phyloP scores from a whole-genome alignment of 345 rosid species.

The Iberis pinnata region DNA sequence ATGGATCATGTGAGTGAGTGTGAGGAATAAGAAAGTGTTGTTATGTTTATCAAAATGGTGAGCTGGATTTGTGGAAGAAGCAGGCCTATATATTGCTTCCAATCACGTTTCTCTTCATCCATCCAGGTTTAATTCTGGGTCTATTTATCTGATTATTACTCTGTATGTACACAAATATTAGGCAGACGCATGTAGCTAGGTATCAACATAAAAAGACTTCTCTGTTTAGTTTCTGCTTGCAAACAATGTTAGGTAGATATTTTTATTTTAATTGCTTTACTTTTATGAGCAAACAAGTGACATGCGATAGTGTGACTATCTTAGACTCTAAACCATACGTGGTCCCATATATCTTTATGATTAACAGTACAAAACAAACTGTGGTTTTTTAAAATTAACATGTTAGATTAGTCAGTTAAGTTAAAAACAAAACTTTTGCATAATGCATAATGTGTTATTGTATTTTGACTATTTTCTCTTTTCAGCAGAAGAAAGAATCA shows the following conservation, averaged over 20 bases:
- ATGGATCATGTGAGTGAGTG: constrained; percentile 33
- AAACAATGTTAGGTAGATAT: constrained; percentile 9
- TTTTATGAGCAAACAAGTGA: constrained; percentile 17
- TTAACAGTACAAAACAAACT: not conserved
- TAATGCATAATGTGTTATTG: no score
- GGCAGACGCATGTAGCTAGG: no score
- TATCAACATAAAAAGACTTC: no score
- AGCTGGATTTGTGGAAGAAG: constrained; percentile 42
- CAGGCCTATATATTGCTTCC: constrained; percentile 44
- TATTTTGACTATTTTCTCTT: no score
- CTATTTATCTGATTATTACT: constrained; percentile 2
- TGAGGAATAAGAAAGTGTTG: constrained; percentile 30
- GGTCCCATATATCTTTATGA: constrained; percentile 21
- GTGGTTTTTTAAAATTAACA: not conserved
- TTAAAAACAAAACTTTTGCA: no score
- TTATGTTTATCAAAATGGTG: no score
- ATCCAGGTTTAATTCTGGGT: constrained; percentile 37
- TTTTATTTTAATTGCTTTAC: constrained; percentile 3
- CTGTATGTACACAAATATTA: no score
- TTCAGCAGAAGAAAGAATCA: no score
- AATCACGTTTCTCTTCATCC: constrained; percentile 30
- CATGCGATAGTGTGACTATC: constrained; percentile 12
- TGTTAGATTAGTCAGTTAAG: not conserved
- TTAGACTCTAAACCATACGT: constrained; percentile 18
- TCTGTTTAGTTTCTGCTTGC: constrained; percentile 21